A percentile compares a stretch with the other conserved stretches of the same genome.
Conservation (phyloP, 1,284 basidiomycete species). For the Ceratobasidium sp. region DNA sequence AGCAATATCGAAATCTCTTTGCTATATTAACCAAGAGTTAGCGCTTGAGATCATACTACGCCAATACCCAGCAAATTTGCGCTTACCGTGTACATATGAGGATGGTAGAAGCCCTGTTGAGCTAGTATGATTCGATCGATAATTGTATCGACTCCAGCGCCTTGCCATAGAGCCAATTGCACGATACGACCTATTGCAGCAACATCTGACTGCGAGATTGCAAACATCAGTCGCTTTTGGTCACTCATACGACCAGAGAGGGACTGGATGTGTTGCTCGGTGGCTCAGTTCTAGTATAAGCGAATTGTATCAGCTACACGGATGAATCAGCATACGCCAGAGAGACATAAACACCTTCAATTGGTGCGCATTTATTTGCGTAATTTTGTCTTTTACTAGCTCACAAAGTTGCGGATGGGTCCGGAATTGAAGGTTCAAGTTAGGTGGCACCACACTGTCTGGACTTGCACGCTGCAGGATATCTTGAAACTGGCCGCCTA, state of each 20-base stretch:
- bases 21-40: too few relatives aligned
- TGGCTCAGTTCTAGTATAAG: too few relatives aligned
- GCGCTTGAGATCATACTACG: too few relatives aligned
- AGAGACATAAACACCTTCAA: too few relatives aligned
- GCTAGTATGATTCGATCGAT: neutral
- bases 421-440: neutral
- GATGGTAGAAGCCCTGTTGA: too few relatives aligned
- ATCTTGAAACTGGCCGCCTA: neutral
- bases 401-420: neutral
- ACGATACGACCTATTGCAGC: neutral
- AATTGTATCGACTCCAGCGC: slow-evolving; percentile 20
- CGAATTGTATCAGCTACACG: too few relatives aligned
- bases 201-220: neutral
- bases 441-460: neutral
- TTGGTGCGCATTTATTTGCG: too few relatives aligned
- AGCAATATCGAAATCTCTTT: slow-evolving; percentile 16
- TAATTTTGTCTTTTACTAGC: neutral
- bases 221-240: neutral
- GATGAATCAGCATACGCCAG: too few relatives aligned
- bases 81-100: too few relatives aligned
- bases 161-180: too few relatives aligned
- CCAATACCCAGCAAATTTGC: too few relatives aligned
- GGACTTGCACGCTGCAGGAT: neutral
- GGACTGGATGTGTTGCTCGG: neutral
- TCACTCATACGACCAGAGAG: neutral